These are phyloP conservation scores for Termitomyces sp. DNA, from an alignment of 768 basidiomycete species.

Conservation along the genomic window DNA sequence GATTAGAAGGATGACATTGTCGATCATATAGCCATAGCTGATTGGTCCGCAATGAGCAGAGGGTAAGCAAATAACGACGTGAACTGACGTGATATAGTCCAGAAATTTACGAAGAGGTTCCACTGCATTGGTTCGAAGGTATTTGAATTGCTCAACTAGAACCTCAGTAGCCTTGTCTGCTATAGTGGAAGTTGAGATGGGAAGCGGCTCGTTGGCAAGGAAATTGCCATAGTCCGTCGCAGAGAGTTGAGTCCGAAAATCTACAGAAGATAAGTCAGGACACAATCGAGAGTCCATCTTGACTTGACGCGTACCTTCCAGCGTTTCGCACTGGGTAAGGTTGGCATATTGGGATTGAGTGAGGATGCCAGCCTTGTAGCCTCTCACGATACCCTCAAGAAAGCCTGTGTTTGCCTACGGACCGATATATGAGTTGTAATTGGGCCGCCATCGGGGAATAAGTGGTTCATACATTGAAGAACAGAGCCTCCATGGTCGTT, in stretches of 20 bases:
- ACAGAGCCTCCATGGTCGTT: constrained; percentile 74
- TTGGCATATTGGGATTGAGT: constrained; percentile 89
- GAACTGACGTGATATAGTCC: constrained; percentile 93
- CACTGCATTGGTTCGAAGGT: constrained; percentile 85
- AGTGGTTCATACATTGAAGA: constrained; percentile 70
- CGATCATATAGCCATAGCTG: constrained; percentile 99
- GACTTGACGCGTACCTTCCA: constrained; percentile 68
- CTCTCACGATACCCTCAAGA: constrained; percentile 80
- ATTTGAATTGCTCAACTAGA: constrained; percentile 97
- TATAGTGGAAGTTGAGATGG: constrained; percentile 91
- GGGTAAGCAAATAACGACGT: not conserved
- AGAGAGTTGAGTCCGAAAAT: constrained; percentile 92
- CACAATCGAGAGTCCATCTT: not conserved
- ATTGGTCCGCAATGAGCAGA: constrained; percentile 13
- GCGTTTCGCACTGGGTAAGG: constrained; percentile 93
- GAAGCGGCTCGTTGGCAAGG: constrained; percentile 92
- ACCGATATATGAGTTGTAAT: constrained; percentile 1
- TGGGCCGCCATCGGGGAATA: constrained; percentile 3
- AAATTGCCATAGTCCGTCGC: constrained; percentile 99
- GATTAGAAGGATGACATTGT: constrained; percentile 97
- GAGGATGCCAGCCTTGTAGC: constrained; percentile 92
- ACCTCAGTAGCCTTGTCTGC: constrained; percentile 95
- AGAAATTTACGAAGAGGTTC: constrained; percentile 90
- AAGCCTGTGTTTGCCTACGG: constrained; percentile 69
- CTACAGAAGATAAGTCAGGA: constrained; percentile 38